Evolutionary conservation across 2,329 filamentous ascomycete genomes (phyloP).

Genomic region (Pseudocercospora musae): DNA sequence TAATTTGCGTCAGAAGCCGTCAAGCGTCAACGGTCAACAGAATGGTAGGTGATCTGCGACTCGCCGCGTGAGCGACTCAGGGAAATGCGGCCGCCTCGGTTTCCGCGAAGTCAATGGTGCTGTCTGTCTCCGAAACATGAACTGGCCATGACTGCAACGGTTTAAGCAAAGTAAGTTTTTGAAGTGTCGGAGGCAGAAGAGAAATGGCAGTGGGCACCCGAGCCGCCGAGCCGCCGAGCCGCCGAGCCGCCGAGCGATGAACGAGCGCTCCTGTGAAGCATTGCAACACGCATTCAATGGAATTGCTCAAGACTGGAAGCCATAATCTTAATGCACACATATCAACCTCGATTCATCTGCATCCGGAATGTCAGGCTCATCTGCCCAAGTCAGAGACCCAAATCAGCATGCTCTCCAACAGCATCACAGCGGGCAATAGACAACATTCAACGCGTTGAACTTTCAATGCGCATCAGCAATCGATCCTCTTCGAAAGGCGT

Average conservation of each 20-base stretch:
- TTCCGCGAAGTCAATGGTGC: neutral
- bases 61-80: neutral
- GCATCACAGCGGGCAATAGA: neutral
- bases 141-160: neutral
- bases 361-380: too few relatives aligned
- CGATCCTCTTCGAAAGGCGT: neutral
- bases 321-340: too few relatives aligned
- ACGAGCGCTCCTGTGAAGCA: too few relatives aligned
- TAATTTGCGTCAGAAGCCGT: neutral
- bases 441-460: too few relatives aligned
- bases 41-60: neutral
- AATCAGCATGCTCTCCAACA: neutral
- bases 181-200: neutral
- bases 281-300: too few relatives aligned
- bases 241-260: too few relatives aligned
- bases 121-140: neutral
- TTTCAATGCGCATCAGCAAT: too few relatives aligned
- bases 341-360: too few relatives aligned
- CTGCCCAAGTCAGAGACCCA: too few relatives aligned
- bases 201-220: too few relatives aligned
- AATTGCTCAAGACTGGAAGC: too few relatives aligned
- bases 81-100: neutral
- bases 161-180: neutral
- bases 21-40: neutral
- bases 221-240: too few relatives aligned